phyloP scores from a whole-genome alignment of 495 filamentous ascomycete species.

The Penicillium lagena region DNA sequence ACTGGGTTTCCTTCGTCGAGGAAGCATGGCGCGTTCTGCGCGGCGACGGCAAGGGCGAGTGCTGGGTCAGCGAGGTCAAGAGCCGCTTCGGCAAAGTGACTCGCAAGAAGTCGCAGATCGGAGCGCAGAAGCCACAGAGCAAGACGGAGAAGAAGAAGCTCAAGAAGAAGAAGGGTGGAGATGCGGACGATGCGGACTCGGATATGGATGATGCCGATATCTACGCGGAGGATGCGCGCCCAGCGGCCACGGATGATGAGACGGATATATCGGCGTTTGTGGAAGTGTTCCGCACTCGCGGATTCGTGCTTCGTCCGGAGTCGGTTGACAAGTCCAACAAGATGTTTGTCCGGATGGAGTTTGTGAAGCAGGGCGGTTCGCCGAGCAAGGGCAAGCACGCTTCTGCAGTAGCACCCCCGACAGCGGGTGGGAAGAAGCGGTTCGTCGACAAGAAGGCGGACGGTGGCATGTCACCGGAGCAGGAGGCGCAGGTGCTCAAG shows the following conservation, averaged over 20 bases:
- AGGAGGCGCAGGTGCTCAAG: conserved; percentile 73
- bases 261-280: conserved; percentile 88
- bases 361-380: conserved; percentile 65
- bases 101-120: conserved; percentile 50
- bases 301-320: conserved; percentile 63
- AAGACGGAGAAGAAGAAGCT: conserved; percentile 47
- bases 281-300: conserved; percentile 67
- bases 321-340: conserved; percentile 79
- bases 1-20: conserved; percentile 92
- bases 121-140: conserved; percentile 57
- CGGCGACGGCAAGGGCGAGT: conserved; percentile 75
- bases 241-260: conserved; percentile 40
- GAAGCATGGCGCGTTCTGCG: conserved; percentile 87
- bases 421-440: conserved; percentile 47
- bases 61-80: conserved; percentile 97
- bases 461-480: conserved; percentile 40
- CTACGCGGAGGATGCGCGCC: conserved; percentile 42
- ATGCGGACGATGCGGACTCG: conserved; percentile 27
- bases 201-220: conserved; percentile 41
- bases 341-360: conserved; percentile 97
- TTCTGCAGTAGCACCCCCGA: conserved; percentile 22
- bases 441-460: conserved; percentile 51
- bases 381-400: conserved; percentile 66
- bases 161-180: conserved; percentile 28
- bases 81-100: conserved; percentile 68